These are phyloP conservation scores for Rhodamnia rubescens DNA, from an alignment of 345 rosid species.

Conservation along the genomic window DNA sequence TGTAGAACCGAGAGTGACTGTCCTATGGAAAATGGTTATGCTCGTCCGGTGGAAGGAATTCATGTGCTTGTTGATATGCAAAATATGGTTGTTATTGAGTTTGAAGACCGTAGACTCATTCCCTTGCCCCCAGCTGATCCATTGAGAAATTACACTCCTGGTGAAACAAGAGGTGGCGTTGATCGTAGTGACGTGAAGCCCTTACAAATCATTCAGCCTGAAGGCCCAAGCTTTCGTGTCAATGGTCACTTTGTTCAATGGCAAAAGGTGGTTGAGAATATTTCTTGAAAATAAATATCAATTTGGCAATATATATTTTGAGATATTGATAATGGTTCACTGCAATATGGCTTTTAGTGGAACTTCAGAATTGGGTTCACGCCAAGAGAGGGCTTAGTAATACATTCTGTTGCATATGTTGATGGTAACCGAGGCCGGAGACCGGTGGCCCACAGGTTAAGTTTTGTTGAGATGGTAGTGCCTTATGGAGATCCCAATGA, in stretches of 20 bases:
- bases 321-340: neutral
- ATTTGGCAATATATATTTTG: neutral
- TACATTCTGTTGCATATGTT: constrained; percentile 59
- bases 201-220: constrained; percentile 59
- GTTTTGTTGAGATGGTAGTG: constrained; percentile 81
- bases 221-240: constrained; percentile 72
- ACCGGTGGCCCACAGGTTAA: constrained; percentile 64
- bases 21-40: constrained; percentile 75
- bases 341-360: constrained; percentile 38
- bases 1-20: constrained; percentile 68
- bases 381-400: constrained; percentile 65
- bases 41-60: constrained; percentile 67
- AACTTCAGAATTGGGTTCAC: constrained; percentile 72
- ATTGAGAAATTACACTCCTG: constrained; percentile 61
- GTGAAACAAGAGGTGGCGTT: constrained; percentile 61
- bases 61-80: constrained; percentile 69
- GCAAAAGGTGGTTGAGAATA: constrained; percentile 41
- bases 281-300: neutral
- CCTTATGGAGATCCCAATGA: constrained; percentile 83
- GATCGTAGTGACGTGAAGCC: constrained; percentile 73
- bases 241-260: constrained; percentile 51
- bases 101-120: constrained; percentile 62
- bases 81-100: constrained; percentile 63
- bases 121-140: constrained; percentile 72
- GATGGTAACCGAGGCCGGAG: constrained; percentile 71